Base-by-base conservation (phyloP, 495 filamentous ascomycete species). In the Neurospora sp. region DNA sequence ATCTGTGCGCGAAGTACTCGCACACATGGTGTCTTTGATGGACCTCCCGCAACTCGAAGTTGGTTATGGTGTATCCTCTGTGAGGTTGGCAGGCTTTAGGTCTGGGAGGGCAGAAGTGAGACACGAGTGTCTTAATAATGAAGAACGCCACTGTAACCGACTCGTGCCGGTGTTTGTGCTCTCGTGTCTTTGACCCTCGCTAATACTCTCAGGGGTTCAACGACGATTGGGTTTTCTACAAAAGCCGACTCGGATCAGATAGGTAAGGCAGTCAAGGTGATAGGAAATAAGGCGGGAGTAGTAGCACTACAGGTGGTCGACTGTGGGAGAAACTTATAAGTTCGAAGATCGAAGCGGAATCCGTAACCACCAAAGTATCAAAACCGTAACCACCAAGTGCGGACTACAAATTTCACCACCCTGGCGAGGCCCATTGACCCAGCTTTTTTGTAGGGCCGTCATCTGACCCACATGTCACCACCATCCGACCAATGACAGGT, bases 1-100 rank as follows among this genome's bases (percentile, higher is more conserved):
- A 66, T 87, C 84, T 20, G 84, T 86, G 54, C 84, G 76, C 10
- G 87, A 89, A 1, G 88, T 85, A 70, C 86, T 86, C 75, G 76
- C 73, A n/a, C 76, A 77, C 76, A 89, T 90, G 86, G 88, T 88
- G 69, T 70, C 78, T 38, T 18, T n/a, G n/a, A n/a, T n/a, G n/a
- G n/a, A n/a, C n/a, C n/a, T n/a, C n/a, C n/a, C 0, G 0, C 23
- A 62, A 31, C 4, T 59, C 11, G 3, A 14, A 27, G 48, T 27
- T 31, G 48, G 48, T 35, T 16, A 27, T 35, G 54, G 54, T 66
- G 54, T 37, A 66, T 35, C 48, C n/a, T 14, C n/a, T 14, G 48
- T 59, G 20, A 27, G 20, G 46, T 54, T 27, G 46, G 10, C 20
- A 23, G 46, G 10, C 3, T 4, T 27, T 23, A 27, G 46, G 20